These are phyloP conservation scores for Hypoxylon trugodes DNA, from an alignment of 495 filamentous ascomycete species.

Conservation along the genomic window DNA sequence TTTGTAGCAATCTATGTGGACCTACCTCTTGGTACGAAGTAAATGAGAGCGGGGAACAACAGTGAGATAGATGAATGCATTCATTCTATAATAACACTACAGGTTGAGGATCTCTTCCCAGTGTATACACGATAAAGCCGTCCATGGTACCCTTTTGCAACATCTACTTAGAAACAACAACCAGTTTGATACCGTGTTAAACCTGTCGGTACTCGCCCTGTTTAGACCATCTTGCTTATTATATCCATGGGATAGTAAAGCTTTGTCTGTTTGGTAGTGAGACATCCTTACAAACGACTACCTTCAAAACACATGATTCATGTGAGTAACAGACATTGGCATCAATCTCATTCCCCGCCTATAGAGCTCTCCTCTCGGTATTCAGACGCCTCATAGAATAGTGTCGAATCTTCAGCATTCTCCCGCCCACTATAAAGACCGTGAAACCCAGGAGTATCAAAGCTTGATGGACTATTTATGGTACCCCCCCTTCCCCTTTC, in stretches of 20 bases:
- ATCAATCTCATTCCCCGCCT: conserved; percentile 12
- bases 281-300: neutral
- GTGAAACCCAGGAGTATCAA: conserved; percentile 50
- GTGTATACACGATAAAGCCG: conserved; percentile 13
- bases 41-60: conserved; percentile 5
- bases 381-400: conserved; percentile 45
- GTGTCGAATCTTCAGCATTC: conserved; percentile 53
- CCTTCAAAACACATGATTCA: neutral
- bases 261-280: conserved; percentile 5
- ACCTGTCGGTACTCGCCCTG: neutral
- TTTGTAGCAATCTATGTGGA: conserved; percentile 20
- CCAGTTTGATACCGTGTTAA: conserved; percentile 8
- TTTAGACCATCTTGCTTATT: neutral
- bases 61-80: conserved; percentile 11
- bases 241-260: neutral
- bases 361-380: conserved; percentile 6
- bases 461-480: conserved; percentile 42
- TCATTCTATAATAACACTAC: conserved; percentile 5
- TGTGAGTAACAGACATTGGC: neutral
- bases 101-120: neutral
- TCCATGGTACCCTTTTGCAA: neutral
- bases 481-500: conserved; percentile 20
- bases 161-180: conserved; percentile 5
- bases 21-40: neutral
- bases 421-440: conserved; percentile 58